Evolutionary conservation across 208 protist genomes (phyloP).

Genomic region (Zelonia costaricensis): DNA sequence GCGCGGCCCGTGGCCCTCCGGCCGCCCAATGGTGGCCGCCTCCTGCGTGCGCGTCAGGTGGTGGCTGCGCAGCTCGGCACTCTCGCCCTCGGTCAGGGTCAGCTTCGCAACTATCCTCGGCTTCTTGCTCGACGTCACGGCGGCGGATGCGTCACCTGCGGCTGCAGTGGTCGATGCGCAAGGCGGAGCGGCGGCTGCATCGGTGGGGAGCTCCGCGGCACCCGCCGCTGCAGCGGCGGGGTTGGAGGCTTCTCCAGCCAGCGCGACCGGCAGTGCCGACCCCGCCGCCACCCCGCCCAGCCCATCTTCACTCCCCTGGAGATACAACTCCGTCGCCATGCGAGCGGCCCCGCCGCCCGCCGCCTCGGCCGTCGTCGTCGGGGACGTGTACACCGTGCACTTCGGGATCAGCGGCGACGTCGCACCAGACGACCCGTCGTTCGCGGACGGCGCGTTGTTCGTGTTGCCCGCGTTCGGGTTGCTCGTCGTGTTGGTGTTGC

Average conservation of each 20-base stretch:
- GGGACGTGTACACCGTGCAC: too few relatives aligned
- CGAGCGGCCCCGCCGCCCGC: too few relatives aligned
- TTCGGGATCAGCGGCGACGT: background rate
- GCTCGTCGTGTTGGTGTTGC: background rate
- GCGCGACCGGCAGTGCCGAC: background rate
- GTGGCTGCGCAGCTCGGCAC: conserved; percentile 7
- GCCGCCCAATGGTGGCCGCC: conserved; percentile 26
- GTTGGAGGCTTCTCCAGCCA: too few relatives aligned
- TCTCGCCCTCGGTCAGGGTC: background rate
- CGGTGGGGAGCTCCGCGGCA: background rate
- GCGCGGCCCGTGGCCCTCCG: conserved; percentile 32
- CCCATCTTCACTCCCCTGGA: too few relatives aligned
- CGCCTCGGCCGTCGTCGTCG: background rate
- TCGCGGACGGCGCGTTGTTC: background rate
- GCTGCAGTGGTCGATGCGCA: background rate
- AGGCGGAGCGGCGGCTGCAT: background rate
- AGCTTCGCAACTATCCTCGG: background rate
- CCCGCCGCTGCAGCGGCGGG: too few relatives aligned
- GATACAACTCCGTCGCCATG: too few relatives aligned
- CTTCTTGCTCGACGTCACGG: background rate
- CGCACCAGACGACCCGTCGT: too few relatives aligned
- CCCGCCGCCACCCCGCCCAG: too few relatives aligned
- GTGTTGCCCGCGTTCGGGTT: background rate
- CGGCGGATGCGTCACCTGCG: background rate
- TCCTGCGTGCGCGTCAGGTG: conserved; percentile 17